phyloP scores from a whole-genome alignment of 345 rosid genomes.

The sweet orange (Citrus sinensis) region DVS_A1.0 CM039166.1:3686001-3686500 shows the following conservation, averaged over 20 bases:
- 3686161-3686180: slow-evolving; percentile 64
- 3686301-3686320: slow-evolving; percentile 63
- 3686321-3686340: slow-evolving; percentile 84
- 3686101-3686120: slow-evolving; percentile 31
- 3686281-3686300: slow-evolving; percentile 56
- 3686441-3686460: slow-evolving; percentile 53
- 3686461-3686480: slow-evolving; percentile 35
- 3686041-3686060: slow-evolving; percentile 59
- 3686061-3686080: slow-evolving; percentile 49
- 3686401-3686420: slow-evolving; percentile 52
- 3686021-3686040: slow-evolving; percentile 71
- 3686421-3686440: slow-evolving; percentile 60
- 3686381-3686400: slow-evolving; percentile 43
- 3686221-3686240: slow-evolving; percentile 49
- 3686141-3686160: slow-evolving; percentile 48
- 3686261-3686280: slow-evolving; percentile 32
- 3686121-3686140: slow-evolving; percentile 37
- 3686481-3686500: slow-evolving; percentile 27
- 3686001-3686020: slow-evolving; percentile 27
- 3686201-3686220: slow-evolving; percentile 45
- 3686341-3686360: slow-evolving; percentile 68
- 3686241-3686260: slow-evolving; percentile 19
- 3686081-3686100: slow-evolving; percentile 49
- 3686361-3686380: slow-evolving; percentile 25
- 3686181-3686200: slow-evolving; percentile 51